Conservation (phyloP, 2,329 filamentous ascomycete species). For the Seiridium unicorne region DNA sequence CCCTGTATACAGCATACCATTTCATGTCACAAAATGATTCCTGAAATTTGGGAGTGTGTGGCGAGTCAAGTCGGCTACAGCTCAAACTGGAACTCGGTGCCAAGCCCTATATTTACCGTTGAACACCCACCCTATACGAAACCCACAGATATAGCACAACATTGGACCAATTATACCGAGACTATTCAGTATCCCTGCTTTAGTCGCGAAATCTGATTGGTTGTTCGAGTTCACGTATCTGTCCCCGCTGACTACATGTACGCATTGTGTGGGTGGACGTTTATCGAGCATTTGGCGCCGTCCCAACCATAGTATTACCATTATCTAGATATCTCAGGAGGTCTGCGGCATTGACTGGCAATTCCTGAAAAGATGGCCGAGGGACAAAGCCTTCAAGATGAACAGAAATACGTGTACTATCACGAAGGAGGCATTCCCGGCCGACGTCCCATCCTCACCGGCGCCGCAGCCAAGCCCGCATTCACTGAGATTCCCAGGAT, state of each 20-base stretch:
- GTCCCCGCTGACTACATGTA: not conserved
- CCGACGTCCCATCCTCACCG: constrained; percentile 2
- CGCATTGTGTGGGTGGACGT: no score
- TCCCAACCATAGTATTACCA: no score
- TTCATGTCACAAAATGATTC: no score
- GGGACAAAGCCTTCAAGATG: not conserved
- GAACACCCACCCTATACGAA: not conserved
- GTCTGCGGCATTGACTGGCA: no score
- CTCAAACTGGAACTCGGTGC: no score
- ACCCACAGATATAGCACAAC: not conserved
- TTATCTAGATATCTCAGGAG: no score
- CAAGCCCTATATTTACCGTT: no score
- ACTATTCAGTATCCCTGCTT: not conserved
- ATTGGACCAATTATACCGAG: not conserved
- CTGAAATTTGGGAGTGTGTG: no score
- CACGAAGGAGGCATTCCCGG: constrained; percentile 8
- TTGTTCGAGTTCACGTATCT: not conserved
- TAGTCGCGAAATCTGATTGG: no score
- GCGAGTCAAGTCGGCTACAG: no score
- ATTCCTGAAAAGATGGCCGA: not conserved
- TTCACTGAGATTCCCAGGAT: constrained; percentile 5
- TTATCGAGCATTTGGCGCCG: no score
- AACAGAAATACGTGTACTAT: constrained; percentile 5
- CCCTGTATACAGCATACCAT: no score
- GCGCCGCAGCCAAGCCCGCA: constrained; percentile 5